Conservation (phyloP, 2,329 filamentous ascomycete species). For the Cytospora piceicola region DNA sequence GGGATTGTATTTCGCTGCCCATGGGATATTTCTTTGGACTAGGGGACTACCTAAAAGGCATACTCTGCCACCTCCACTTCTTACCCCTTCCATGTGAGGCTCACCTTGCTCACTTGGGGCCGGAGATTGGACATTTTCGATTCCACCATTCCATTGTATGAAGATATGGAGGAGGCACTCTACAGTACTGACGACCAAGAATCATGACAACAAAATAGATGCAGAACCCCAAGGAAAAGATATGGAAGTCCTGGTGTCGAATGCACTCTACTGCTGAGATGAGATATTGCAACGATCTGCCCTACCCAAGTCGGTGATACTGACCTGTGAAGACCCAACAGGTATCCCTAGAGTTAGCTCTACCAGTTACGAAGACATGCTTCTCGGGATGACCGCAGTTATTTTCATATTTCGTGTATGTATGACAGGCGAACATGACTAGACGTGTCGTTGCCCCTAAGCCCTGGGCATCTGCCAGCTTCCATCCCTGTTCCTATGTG, state of each 20-base stretch:
- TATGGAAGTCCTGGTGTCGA: background rate
- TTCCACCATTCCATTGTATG: constrained; percentile 7
- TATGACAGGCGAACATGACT: background rate
- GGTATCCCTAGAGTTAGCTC: no score
- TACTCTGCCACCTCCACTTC: background rate
- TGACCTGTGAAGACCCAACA: background rate
- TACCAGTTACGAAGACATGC: no score
- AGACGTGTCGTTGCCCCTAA: background rate
- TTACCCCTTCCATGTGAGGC: background rate
- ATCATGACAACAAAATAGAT: constrained; percentile 4
- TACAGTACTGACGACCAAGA: constrained; percentile 6
- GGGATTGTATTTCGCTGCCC: background rate
- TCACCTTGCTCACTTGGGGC: background rate
- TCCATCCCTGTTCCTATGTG: background rate
- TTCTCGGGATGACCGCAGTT: no score
- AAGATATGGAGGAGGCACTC: background rate
- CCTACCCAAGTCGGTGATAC: background rate
- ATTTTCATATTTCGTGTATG: background rate
- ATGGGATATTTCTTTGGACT: background rate
- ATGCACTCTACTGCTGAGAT: background rate
- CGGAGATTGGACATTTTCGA: background rate
- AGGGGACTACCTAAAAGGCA: background rate
- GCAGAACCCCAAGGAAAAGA: constrained; percentile 1
- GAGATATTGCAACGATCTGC: background rate
- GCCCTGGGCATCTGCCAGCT: background rate